phyloP scores from a whole-genome alignment of 2,329 filamentous ascomycete species.

The Polychaeton citri region DNA sequence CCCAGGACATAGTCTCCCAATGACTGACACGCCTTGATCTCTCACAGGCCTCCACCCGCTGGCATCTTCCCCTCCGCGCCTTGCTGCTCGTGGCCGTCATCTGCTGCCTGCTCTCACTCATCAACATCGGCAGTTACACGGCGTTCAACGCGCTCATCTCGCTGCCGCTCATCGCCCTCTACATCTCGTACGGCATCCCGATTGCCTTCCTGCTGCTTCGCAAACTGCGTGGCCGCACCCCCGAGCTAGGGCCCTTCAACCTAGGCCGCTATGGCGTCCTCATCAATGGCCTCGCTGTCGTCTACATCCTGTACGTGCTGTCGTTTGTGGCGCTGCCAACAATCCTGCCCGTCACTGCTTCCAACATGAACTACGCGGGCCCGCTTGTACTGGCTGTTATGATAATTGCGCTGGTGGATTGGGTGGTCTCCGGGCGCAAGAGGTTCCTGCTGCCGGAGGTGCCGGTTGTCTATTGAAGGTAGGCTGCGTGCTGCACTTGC shows the following conservation, averaged over 20 bases:
- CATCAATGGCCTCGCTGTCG: slow-evolving; percentile 12
- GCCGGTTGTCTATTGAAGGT: too few species aligned
- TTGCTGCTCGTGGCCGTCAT: slow-evolving; percentile 19
- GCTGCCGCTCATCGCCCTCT: slow-evolving; percentile 18
- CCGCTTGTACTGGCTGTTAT: slow-evolving; percentile 6
- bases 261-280: slow-evolving; percentile 5
- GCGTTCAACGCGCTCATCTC: slow-evolving; percentile 22
- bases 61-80: slow-evolving; percentile 23
- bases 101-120: slow-evolving; percentile 6
- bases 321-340: slow-evolving; percentile 14
- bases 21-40: too few species aligned
- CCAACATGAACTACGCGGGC: slow-evolving; percentile 6
- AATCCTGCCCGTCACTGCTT: slow-evolving; percentile 5
- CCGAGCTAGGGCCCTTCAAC: slow-evolving; percentile 4
- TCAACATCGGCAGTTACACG: slow-evolving; percentile 16
- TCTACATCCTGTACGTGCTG: slow-evolving; percentile 25
- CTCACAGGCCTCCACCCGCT: too few species aligned
- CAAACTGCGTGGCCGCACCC: slow-evolving; percentile 3
- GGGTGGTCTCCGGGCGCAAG: slow-evolving; percentile 3
- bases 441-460: slow-evolving; percentile 3
- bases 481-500: too few species aligned
- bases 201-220: slow-evolving; percentile 16
- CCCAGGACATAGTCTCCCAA: too few species aligned
- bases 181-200: slow-evolving; percentile 21
- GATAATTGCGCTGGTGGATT: slow-evolving; percentile 6